A percentile compares a stretch with the other conserved stretches of the same genome.
Conservation (phyloP, 2,329 filamentous ascomycete species). For the Alternaria ethzedia region DNA sequence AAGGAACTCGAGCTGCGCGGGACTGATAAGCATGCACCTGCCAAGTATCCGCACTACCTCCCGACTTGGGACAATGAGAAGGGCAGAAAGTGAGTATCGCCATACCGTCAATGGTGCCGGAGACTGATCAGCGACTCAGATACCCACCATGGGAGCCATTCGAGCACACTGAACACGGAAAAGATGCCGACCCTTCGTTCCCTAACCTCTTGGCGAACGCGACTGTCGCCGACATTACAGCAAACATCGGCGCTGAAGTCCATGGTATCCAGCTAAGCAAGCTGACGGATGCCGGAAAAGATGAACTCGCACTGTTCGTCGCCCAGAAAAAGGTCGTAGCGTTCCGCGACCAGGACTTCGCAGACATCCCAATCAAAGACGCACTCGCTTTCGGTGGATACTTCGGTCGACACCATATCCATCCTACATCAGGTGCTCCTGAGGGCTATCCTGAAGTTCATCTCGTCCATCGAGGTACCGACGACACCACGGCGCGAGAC, state of each 20-base stretch:
- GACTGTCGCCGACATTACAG: constrained; percentile 68
- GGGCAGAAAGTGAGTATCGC: constrained; percentile 6
- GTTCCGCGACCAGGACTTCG: constrained; percentile 75
- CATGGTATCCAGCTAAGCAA: constrained; percentile 73
- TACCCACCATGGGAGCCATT: constrained; percentile 73
- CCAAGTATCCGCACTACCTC: constrained; percentile 74
- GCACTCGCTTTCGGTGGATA: constrained; percentile 74
- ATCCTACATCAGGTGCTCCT: constrained; percentile 78
- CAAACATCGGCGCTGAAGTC: constrained; percentile 76
- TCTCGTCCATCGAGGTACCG: constrained; percentile 75
- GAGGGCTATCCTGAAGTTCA: constrained; percentile 77
- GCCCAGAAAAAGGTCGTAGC: constrained; percentile 77
- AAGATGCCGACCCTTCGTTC: constrained; percentile 73
- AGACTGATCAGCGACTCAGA: constrained; percentile 37
- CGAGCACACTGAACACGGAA: constrained; percentile 76
- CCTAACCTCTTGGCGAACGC: constrained; percentile 68
- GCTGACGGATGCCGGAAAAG: constrained; percentile 71
- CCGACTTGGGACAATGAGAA: constrained; percentile 71
- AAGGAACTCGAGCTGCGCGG: constrained; percentile 62
- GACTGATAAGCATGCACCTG: constrained; percentile 59
- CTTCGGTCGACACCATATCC: constrained; percentile 82
- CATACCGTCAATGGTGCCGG: not conserved
- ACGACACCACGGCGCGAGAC: constrained; percentile 65
- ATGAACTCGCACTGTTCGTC: constrained; percentile 77
- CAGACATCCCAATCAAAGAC: constrained; percentile 70